Base-by-base conservation (phyloP, 2,329 filamentous ascomycete species). In the Sporothrix protearum region DNA sequence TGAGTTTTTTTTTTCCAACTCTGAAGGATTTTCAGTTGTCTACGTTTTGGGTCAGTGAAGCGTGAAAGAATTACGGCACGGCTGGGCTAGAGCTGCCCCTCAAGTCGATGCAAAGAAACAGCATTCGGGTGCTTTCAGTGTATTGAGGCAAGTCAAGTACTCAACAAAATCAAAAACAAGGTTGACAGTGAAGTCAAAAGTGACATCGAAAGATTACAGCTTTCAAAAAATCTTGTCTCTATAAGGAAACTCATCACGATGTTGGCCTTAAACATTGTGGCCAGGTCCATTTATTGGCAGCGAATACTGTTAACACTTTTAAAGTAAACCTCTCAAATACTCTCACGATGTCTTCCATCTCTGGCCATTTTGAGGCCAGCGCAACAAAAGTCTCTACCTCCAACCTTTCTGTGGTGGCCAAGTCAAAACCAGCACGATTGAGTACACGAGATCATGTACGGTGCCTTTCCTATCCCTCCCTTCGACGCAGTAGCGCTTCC, bases 1-100 rank as follows among this genome's bases (percentile, higher is more conserved):
- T 10, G 53, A 55, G 12, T 16, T 9, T 55, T 30, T 12, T 55
- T 25, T 55, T 30, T 10, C 22, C 22, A 22, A 22, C 47, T 5
- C 10, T 51, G 7, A 55, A 55, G 25, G 16, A 10, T 25, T 55
- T 14, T n/a, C n/a, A 51, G 7, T 51, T 22, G n/a, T 22, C 7
- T 22, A 25, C 10, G 22, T 8, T 19, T 8, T 2, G 6, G 10
- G 22, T 10, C 49, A 22, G n/a, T 22, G n/a, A 10, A 12, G 53
- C 25, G 19, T 55, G 22, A 25, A 61, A 61, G 57, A 33, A 61
- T 39, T 61, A 33, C 57, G 57, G 57, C 57, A 61, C 57, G 30
- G 19, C 57, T 39, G 57, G 57, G 57, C 57, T 22, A 39, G 57
- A 61, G n/a, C 57, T 33, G 57, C 57, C 57, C 57, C 57, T 33